Percentiles rank a stretch among this genome's conserved stretches.
phyloP scores from a whole-genome alignment of 495 filamentous ascomycete species.

The Penicillium diatomitis region DNA sequence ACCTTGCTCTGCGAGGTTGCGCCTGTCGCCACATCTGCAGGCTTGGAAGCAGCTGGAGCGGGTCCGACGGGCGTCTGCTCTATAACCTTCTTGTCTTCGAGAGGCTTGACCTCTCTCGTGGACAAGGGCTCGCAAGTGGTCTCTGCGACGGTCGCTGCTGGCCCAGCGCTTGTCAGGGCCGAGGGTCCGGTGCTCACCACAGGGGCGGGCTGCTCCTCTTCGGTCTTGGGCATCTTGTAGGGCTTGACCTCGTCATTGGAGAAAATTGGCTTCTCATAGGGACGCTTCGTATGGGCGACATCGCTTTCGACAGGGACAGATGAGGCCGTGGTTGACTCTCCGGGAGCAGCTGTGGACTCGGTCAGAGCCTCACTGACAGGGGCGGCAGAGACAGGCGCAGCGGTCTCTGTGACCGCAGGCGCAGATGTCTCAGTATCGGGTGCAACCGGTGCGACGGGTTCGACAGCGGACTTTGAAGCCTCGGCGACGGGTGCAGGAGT shows the following conservation, averaged over 20 bases:
- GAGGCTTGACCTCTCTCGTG: constrained; percentile 8
- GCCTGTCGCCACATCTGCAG: not conserved
- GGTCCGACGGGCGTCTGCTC: constrained; percentile 60
- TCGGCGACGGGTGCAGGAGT: constrained; percentile 6
- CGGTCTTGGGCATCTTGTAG: constrained; percentile 22
- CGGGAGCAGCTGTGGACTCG: too few relatives aligned
- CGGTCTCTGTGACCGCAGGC: too few relatives aligned
- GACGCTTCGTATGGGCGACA: constrained; percentile 17
- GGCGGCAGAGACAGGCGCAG: too few relatives aligned
- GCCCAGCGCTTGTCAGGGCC: constrained; percentile 15
- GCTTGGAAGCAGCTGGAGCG: constrained; percentile 29
- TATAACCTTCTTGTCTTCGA: constrained; percentile 53
- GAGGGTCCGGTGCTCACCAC: constrained; percentile 9
- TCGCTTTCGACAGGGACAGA: constrained; percentile 14
- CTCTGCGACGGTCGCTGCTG: constrained; percentile 16
- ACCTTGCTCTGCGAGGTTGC: not conserved
- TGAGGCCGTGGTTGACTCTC: too few relatives aligned
- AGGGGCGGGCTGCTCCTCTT: constrained; percentile 17
- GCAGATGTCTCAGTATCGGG: too few relatives aligned
- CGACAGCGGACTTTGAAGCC: too few relatives aligned
- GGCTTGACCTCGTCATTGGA: constrained; percentile 20
- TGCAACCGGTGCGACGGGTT: too few relatives aligned
- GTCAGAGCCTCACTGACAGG: too few relatives aligned
- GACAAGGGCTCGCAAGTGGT: constrained; percentile 16
- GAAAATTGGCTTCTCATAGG: constrained; percentile 27